These are phyloP conservation scores for Pochonia chlamydosporia DNA, from an alignment of 2,329 filamentous ascomycete species.

Conservation along the genomic window DNA sequence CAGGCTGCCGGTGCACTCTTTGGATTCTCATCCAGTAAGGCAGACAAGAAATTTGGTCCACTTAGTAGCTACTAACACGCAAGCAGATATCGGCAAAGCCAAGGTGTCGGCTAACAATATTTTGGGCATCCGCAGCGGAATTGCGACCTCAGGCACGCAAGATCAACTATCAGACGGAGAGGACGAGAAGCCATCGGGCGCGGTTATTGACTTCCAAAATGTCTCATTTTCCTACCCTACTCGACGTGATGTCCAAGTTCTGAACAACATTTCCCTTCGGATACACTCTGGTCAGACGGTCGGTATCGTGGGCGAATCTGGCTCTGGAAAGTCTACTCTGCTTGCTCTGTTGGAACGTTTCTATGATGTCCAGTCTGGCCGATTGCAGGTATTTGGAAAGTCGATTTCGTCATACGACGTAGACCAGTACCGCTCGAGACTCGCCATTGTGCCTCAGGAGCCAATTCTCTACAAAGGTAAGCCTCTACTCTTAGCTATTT, in stretches of 20 bases:
- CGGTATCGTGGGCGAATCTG: constrained; percentile 63
- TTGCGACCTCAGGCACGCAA: constrained; percentile 53
- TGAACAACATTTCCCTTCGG: constrained; percentile 46
- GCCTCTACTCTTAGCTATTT: constrained; percentile 18
- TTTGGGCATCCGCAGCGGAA: constrained; percentile 62
- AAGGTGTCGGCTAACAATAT: constrained; percentile 53
- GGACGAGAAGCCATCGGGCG: constrained; percentile 34
- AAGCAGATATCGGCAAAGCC: constrained; percentile 52
- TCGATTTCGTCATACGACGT: constrained; percentile 55
- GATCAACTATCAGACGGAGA: constrained; percentile 27
- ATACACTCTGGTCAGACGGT: constrained; percentile 56
- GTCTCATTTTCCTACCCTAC: constrained; percentile 30
- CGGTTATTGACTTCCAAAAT: constrained; percentile 19
- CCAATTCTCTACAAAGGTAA: constrained; percentile 46
- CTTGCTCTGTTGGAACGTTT: constrained; percentile 61
- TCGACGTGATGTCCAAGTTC: constrained; percentile 47
- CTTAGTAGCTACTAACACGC: constrained; percentile 19
- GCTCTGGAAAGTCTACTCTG: constrained; percentile 63
- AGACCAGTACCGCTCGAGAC: constrained; percentile 55
- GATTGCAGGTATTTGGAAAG: constrained; percentile 57
- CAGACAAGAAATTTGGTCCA: not conserved
- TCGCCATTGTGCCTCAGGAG: constrained; percentile 71
- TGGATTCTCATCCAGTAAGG: constrained; percentile 51
- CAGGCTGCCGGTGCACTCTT: constrained; percentile 64
- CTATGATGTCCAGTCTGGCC: constrained; percentile 57